Conservation (phyloP, 768 basidiomycete genomes). For the Cystofilobasidium ferigula region DNA sequence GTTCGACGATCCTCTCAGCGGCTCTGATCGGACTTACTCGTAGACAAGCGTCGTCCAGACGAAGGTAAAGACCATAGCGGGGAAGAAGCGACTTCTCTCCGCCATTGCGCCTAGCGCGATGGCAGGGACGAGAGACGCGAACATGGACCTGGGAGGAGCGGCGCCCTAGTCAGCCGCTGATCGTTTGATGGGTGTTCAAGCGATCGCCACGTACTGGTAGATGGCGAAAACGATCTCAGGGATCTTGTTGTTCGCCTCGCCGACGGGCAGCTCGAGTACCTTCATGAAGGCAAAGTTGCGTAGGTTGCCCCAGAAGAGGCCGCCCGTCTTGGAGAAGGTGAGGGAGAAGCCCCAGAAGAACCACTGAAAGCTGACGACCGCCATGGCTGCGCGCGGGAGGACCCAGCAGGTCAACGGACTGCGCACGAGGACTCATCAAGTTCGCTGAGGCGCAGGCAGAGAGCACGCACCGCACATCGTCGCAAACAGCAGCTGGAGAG, state of each 20-base stretch:
- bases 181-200: no score
- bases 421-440: not conserved
- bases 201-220: constrained; percentile 26
- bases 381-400: constrained; percentile 59
- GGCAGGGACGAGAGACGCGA: constrained; percentile 64
- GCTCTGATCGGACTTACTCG: not conserved
- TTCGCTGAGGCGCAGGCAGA: not conserved
- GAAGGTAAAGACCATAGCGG: constrained; percentile 80
- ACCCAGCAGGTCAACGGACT: not conserved
- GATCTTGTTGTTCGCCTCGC: constrained; percentile 38
- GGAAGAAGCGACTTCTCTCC: constrained; percentile 74
- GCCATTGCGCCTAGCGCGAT: constrained; percentile 69
- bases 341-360: constrained; percentile 34
- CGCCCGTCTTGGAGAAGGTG: constrained; percentile 36
- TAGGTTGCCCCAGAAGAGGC: constrained; percentile 37
- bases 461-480: constrained; percentile 1
- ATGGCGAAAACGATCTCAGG: constrained; percentile 36
- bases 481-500: constrained; percentile 66
- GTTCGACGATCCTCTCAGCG: not conserved
- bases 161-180: no score
- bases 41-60: constrained; percentile 47
- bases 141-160: constrained; percentile 27
- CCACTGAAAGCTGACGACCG: constrained; percentile 44
- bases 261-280: constrained; percentile 36
- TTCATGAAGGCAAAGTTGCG: constrained; percentile 31